Percentiles rank a stretch among this genome's conserved stretches.
These are phyloP conservation scores for Podospora pseudocomata DNA, from an alignment of 495 filamentous ascomycete genomes.

Conservation along the genomic window DNA sequence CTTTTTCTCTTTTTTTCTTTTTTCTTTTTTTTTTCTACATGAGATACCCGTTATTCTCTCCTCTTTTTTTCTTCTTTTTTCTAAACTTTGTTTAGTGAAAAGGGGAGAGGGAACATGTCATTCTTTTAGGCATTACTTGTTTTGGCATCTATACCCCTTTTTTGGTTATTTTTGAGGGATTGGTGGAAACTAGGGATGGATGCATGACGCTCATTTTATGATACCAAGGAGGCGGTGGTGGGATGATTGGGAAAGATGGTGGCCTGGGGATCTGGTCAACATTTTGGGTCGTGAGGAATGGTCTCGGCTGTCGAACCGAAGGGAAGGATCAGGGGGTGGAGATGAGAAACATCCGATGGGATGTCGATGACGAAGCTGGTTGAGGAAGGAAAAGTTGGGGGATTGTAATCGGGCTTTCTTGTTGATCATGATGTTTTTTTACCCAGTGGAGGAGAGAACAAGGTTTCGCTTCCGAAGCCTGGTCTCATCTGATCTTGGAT, in stretches of 20 bases:
- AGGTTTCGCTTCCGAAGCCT: neutral
- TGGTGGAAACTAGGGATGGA: neutral
- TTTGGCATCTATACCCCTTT: neutral
- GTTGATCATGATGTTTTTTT: neutral
- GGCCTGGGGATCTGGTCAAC: neutral
- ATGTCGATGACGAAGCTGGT: neutral
- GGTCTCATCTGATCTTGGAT: neutral
- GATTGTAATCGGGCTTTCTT: neutral
- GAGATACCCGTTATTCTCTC: neutral
- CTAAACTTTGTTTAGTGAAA: neutral
- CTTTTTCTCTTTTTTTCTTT: neutral
- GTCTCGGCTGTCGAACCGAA: neutral
- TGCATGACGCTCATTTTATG: neutral
- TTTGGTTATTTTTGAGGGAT: neutral
- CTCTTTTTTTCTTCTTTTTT: neutral
- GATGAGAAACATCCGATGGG: neutral
- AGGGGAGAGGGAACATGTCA: neutral
- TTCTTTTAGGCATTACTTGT: neutral
- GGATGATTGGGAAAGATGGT: neutral
- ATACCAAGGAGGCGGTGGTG: neutral
- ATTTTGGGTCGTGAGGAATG: neutral
- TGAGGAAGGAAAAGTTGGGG: neutral
- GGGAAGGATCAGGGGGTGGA: neutral
- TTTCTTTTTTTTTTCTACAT: neutral
- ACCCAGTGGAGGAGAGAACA: neutral